Base-by-base conservation (phyloP, 202 grass and related monocot species). In the Schoenoplectus tabernaemontani region DNA sequence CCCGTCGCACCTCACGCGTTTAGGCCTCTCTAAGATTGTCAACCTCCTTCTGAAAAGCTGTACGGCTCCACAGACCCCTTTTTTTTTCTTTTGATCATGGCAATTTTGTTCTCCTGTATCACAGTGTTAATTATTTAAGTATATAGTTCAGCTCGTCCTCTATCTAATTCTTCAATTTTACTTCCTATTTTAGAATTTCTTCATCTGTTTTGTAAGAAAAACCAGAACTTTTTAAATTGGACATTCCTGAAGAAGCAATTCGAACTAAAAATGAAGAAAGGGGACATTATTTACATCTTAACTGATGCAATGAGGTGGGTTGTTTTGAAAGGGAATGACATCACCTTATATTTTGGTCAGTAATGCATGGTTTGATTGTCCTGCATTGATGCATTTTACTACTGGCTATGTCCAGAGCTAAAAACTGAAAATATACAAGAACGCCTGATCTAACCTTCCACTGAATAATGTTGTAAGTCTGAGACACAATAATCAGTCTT, bases 1-100 rank as follows among this genome's bases (percentile, higher is more conserved):
- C 37, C 92, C 90, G 4, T 89, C 90, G 39, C 64, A 91, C 70
- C 89, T 98, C 81, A 83, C 88, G 70, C 96, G 91, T 72, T 81
- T 91, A 84, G 90, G 88, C 53, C 91, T 99, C 65, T 99, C 92
- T 22, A 90, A 95, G 85, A 91, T 99, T 79, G 90, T 99, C 82
- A 96, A 96, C 78, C 20, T 58, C 41, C 85, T 96, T 30, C 82
- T 99, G 26, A 62, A 83, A 42, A 57, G 76, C 59, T 77, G 91
- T 94, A 89, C 70, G 82, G 38, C 46, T 3, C 0, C 9, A 2
- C 30, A 20, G 1, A 3, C 61, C 13, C 9, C 1, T 5, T 1
- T 4, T 37, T 8, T 58, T 16, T 78, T 54, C 24, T n/a, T n/a
- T n/a, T n/a, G n/a, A 4, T 44, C 36, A 48, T 12, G 4, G 10